These are phyloP conservation scores for Triangularia verruculosa DNA, from an alignment of 2,329 filamentous ascomycete genomes.

Conservation along the genomic window DNA sequence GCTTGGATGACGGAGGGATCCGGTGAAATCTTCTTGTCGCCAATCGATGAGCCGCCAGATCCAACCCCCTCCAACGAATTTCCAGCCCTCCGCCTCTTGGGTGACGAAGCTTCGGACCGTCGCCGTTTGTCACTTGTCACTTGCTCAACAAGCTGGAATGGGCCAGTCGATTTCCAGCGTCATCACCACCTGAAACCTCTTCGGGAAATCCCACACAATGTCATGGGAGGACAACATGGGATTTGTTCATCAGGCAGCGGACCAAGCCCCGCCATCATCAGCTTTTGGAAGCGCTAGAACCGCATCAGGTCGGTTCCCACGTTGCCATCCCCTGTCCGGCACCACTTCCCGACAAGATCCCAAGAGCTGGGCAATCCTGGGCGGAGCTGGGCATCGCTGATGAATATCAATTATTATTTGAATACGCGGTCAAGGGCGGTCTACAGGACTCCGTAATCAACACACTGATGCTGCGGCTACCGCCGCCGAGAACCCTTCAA, in stretches of 20 bases:
- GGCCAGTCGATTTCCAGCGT: background rate
- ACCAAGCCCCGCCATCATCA: background rate
- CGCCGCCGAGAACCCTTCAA: background rate
- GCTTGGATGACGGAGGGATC: conserved; percentile 21
- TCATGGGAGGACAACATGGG: background rate
- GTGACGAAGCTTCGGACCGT: background rate
- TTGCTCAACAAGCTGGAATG: background rate
- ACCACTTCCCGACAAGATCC: background rate
- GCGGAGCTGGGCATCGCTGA: background rate
- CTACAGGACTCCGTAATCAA: background rate
- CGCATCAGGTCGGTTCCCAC: background rate
- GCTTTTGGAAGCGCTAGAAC: background rate
- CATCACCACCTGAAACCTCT: background rate
- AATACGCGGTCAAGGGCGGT: background rate
- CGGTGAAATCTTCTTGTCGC: conserved; percentile 7
- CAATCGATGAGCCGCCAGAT: conserved; percentile 1
- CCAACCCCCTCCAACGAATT: background rate
- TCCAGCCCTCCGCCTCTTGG: conserved; percentile 7
- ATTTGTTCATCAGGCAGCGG: background rate
- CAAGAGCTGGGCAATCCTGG: background rate
- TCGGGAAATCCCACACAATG: background rate
- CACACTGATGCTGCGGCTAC: background rate
- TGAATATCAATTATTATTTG: background rate
- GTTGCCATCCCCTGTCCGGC: background rate
- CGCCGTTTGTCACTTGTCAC: background rate